Evolutionary conservation across 2,329 filamentous ascomycete genomes (phyloP), one percentile per base, ranked within the genome.

Genomic region (Elsinoe arachidis): DNA sequence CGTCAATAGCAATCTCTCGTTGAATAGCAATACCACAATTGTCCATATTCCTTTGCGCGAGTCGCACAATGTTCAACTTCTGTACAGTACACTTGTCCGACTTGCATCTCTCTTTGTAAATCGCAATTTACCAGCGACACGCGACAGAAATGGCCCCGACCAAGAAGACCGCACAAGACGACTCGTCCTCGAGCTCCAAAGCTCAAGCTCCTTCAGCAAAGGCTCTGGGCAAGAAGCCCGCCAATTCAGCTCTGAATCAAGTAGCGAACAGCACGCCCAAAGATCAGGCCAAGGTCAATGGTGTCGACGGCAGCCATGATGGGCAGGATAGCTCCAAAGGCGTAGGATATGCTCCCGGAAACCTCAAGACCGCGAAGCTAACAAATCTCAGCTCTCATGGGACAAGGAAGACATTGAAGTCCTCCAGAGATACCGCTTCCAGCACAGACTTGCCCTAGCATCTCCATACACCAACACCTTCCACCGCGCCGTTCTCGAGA

Each of bases 371-470:
- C 23, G 17, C 19, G 11, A 35, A n/a, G 23, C 43, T 56, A 17
- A 56, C 54, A 21, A 2, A 17, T 23, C 12, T 12, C 15, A 56
- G 54, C 39, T 56, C 17, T 47, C 54, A 23, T 56, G 54, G 54
- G 19, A 30, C 12, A 46, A 34, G 14, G 54, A 56, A 26, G 17
- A 43, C 5, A 41, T 56, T 6, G 17, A 39, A 19, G 34, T 86
- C 52, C 81, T 93, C 51, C 86, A 91, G 68, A 78, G 80, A 62
- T 93, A 92, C 76, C 83, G 87, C 61, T 82, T 86, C 68, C 80
- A 86, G 63, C 84, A 91, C 74, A 80, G 80, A 59, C 78, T 93
- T 65, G 79, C 82, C 66, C 84, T 83, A 0, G 85, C 88, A 12
- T 81, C 84, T 37, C 81, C 86, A 58, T 92, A 88, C 72, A 80